These are phyloP conservation scores for Silene vulgaris DNA, from an alignment of 179 eudicot species.

Conservation along the genomic window DNA sequence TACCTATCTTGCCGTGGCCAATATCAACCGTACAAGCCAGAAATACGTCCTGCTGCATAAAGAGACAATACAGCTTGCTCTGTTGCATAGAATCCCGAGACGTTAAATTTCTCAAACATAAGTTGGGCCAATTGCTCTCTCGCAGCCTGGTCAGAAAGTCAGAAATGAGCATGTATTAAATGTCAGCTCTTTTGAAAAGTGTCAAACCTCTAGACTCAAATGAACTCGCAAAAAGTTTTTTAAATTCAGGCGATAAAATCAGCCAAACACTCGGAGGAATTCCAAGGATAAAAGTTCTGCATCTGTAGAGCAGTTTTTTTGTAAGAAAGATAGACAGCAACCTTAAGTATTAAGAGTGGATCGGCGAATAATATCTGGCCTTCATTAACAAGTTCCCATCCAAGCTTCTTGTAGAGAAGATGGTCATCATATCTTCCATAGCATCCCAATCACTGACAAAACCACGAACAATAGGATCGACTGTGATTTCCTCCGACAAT, in stretches of 20 bases:
- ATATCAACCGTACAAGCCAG: constrained; percentile 91
- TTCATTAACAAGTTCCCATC: constrained; percentile 97
- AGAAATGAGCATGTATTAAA: constrained; percentile 5
- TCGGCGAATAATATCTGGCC: constrained; percentile 93
- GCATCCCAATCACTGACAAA: constrained; percentile 91
- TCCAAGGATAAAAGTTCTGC: background rate
- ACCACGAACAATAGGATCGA: constrained; percentile 87
- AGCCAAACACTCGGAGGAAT: background rate
- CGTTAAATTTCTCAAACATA: constrained; percentile 95
- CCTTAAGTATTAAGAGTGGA: constrained; percentile 93
- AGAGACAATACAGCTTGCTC: constrained; percentile 96
- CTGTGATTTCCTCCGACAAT: constrained; percentile 40
- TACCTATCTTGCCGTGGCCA: constrained; percentile 97
- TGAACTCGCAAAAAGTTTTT: background rate
- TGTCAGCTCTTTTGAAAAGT: background rate
- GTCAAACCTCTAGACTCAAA: background rate
- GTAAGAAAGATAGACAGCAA: constrained; percentile 16
- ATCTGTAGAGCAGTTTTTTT: background rate
- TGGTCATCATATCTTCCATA: constrained; percentile 89
- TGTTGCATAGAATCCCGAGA: constrained; percentile 89
- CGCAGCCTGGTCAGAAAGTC: constrained; percentile 48
- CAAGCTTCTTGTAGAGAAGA: constrained; percentile 68
- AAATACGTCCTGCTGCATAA: constrained; percentile 95
- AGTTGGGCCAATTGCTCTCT: constrained; percentile 85
- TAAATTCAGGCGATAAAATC: background rate